phyloP scores from a whole-genome alignment of 1,139 yeast genomes.

The Groenewaldozyma sp. region DNA sequence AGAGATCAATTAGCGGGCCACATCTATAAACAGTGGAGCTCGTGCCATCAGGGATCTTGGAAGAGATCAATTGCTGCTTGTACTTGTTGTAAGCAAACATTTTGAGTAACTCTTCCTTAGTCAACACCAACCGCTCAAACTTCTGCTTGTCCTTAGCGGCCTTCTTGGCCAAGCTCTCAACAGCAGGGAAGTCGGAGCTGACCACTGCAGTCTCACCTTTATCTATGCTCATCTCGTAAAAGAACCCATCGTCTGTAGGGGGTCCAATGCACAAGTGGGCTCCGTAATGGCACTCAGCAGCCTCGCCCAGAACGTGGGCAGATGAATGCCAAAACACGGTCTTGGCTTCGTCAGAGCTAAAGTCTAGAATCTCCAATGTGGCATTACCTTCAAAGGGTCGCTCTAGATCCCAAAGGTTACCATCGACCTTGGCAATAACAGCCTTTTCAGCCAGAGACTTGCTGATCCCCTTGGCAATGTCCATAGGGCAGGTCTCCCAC shows the following conservation, averaged over 20 bases:
- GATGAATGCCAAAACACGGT: constrained; percentile 98
- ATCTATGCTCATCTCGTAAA: constrained; percentile 90
- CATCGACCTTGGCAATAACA: constrained; percentile 85
- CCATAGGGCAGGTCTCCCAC: constrained; percentile 86
- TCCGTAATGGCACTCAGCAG: constrained; percentile 93
- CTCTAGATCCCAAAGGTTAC: constrained; percentile 88
- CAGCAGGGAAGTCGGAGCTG: constrained; percentile 71
- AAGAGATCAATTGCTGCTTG: constrained; percentile 77
- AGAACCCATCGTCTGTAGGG: constrained; percentile 96
- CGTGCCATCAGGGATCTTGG: constrained; percentile 93
- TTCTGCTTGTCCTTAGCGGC: constrained; percentile 95
- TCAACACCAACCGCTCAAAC: constrained; percentile 85
- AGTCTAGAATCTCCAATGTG: constrained; percentile 65
- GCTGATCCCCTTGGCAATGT: constrained; percentile 75
- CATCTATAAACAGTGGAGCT: constrained; percentile 96
- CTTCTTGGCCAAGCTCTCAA: constrained; percentile 82
- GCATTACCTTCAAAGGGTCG: constrained; percentile 81
- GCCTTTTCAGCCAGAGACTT: constrained; percentile 83
- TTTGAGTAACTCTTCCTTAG: constrained; percentile 81
- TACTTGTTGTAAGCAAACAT: constrained; percentile 96
- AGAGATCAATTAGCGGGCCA: constrained; percentile 94
- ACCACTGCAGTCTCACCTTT: constrained; percentile 68
- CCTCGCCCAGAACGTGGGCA: constrained; percentile 97
- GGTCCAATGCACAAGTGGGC: constrained; percentile 93
- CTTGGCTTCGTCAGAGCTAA: constrained; percentile 81